Evolutionary conservation across 129 eudicot genomes (phyloP).

Genomic region (Pulicaria dysenterica): DNA sequence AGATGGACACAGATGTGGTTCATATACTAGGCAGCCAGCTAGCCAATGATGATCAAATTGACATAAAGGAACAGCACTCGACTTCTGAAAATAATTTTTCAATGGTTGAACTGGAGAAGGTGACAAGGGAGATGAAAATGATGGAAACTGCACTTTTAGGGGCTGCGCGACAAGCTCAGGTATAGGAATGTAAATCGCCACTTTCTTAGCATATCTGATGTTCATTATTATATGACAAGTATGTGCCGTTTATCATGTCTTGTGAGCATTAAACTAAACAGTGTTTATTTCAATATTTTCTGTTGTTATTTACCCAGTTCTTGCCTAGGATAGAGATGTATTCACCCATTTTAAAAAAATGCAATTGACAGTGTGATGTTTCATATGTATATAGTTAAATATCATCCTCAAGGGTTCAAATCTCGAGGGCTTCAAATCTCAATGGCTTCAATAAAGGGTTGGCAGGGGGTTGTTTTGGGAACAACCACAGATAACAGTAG

Average conservation of each 20-base stretch:
- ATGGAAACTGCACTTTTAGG: constrained; percentile 91
- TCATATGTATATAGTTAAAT: not conserved
- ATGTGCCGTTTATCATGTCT: constrained; percentile 1
- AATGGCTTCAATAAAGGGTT: too few relatives aligned
- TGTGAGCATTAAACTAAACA: constrained; percentile 13
- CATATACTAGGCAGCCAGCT: constrained; percentile 28
- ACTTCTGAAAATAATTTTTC: constrained; percentile 40
- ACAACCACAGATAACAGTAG: too few relatives aligned
- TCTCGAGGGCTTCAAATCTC: too few relatives aligned
- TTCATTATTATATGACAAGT: not conserved
- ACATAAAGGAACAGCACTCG: constrained; percentile 24
- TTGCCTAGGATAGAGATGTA: not conserved
- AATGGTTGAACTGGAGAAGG: constrained; percentile 64
- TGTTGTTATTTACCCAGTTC: not conserved
- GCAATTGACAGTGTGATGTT: constrained; percentile 6
- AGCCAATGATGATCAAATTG: constrained; percentile 32
- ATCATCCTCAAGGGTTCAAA: too few relatives aligned
- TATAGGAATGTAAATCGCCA: constrained; percentile 20
- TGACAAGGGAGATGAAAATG: constrained; percentile 88
- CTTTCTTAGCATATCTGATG: not conserved
- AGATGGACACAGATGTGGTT: constrained; percentile 33
- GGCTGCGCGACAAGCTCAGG: constrained; percentile 91
- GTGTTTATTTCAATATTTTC: not conserved
- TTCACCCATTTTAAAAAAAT: not conserved
- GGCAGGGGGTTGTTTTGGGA: too few relatives aligned